Percentiles rank a stretch among this genome's conserved stretches.
phyloP scores from a whole-genome alignment of 2,329 filamentous ascomycete genomes.

The Periconia macrospinosa region DNA sequence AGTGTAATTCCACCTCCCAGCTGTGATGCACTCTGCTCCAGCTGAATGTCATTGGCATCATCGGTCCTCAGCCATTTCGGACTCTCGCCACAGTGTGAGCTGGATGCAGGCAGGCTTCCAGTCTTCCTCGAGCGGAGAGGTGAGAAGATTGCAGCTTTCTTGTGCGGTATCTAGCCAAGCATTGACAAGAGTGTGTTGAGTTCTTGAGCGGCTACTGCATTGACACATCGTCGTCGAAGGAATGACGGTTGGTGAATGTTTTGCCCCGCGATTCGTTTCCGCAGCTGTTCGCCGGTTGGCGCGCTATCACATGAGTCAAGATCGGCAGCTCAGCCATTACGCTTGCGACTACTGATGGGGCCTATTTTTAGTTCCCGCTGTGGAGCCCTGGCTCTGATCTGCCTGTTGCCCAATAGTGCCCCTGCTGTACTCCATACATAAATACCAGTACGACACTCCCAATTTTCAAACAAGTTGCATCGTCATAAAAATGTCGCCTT shows the following conservation, averaged over 20 bases:
- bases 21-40: conserved; percentile 17
- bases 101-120: conserved; percentile 7
- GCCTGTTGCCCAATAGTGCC: too few relatives aligned
- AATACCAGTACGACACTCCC: too few relatives aligned
- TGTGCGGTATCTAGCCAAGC: conserved; percentile 7
- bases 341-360: neutral
- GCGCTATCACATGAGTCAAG: neutral
- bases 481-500: too few relatives aligned
- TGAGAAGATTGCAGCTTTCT: conserved; percentile 6
- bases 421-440: too few relatives aligned
- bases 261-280: neutral
- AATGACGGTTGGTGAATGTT: neutral
- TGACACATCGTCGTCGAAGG: neutral
- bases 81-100: conserved; percentile 13
- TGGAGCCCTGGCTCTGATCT: neutral
- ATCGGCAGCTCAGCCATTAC: neutral
- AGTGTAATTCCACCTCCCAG: conserved; percentile 12
- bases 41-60: conserved; percentile 13
- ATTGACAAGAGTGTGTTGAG: conserved; percentile 5
- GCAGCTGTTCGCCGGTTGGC: neutral
- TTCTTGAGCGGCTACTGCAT: conserved; percentile 1
- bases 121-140: conserved; percentile 12
- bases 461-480: too few relatives aligned
- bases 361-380: neutral
- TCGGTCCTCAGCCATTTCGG: conserved; percentile 15